These are phyloP conservation scores for Scutellaria galericulata DNA, from an alignment of 257 asterid species.

Conservation along the genomic window DNA sequence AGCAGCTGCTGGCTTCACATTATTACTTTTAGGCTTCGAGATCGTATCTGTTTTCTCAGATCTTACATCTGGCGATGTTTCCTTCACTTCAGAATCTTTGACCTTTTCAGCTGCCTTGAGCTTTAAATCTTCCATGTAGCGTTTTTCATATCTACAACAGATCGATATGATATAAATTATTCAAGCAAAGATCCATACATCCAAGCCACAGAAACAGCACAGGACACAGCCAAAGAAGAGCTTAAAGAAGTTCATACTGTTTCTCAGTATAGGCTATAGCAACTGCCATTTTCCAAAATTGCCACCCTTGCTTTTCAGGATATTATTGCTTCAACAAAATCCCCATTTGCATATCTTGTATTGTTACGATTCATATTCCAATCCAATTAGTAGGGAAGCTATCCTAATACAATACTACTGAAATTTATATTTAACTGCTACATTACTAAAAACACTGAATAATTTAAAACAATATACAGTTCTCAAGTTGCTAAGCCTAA, in stretches of 20 bases:
- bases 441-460: no score
- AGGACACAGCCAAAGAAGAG: not conserved
- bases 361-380: no score
- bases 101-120: conserved; percentile 58
- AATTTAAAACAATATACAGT: no score
- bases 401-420: no score
- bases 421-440: no score
- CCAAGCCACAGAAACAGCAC: conserved; percentile 24
- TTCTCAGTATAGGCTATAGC: no score
- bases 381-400: no score
- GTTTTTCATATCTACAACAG: conserved; percentile 69
- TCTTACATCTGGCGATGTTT: conserved; percentile 51
- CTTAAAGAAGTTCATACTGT: no score
- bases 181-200: conserved; percentile 27
- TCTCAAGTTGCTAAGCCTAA: not conserved
- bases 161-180: conserved; percentile 20
- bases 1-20: conserved; percentile 51
- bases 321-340: no score
- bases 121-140: conserved; percentile 62
- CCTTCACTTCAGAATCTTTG: conserved; percentile 54
- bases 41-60: conserved; percentile 46
- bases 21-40: conserved; percentile 53
- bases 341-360: no score
- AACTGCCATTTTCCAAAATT: no score
- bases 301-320: no score